Evolutionary conservation across 371 early-diverging fungal genomes (phyloP), one percentile per base, ranked within the genome.

Genomic region (Smittium culicis): DNA sequence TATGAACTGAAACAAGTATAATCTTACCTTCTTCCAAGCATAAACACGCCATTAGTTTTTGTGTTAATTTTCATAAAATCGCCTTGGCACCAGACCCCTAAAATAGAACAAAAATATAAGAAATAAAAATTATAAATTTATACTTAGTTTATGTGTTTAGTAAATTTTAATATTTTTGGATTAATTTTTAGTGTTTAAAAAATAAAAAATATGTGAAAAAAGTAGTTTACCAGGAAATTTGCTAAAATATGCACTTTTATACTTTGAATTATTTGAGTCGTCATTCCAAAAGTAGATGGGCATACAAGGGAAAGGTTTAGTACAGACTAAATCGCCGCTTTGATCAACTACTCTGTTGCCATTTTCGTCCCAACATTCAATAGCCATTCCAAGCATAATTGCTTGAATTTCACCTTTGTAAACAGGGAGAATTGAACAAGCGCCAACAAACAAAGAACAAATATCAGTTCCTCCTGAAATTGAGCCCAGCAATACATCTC

Each of bases 401-500:
- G 90, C 86, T 81, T 94, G 94, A 63, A 98, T 93, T 75, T 96
- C 96, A 56, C 98, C 96, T 17, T 89, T 83, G 76, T 94, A 89
- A 16, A 96, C 96, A 0, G 94, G 93, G 1, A 92, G 79, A 25
- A 87, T 85, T 2, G 85, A 78, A 72, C 91, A 92, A 70, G 89
- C 89, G 17, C 92, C 93, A 30, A 88, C 92, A 83, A 98, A 98
- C 62, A 94, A 77, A 2, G 95, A 93, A 73, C 91, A 88, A 64
- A 98, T 96, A 70, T 98, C 98, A 0, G 98, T 98, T 35, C 98
- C 98, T 33, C 98, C 94, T 3, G 96, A 93, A 73, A 97, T 95
- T 17, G 91, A 90, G 31, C 94, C 93, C 63, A 97, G 74, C 54
- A 88, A 81, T 14, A 96, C 72, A 69, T 94, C 88, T 55, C 77